Base-by-base conservation (phyloP, 352 stramenopile genomes). In the Blastocystis sp. region DNA sequence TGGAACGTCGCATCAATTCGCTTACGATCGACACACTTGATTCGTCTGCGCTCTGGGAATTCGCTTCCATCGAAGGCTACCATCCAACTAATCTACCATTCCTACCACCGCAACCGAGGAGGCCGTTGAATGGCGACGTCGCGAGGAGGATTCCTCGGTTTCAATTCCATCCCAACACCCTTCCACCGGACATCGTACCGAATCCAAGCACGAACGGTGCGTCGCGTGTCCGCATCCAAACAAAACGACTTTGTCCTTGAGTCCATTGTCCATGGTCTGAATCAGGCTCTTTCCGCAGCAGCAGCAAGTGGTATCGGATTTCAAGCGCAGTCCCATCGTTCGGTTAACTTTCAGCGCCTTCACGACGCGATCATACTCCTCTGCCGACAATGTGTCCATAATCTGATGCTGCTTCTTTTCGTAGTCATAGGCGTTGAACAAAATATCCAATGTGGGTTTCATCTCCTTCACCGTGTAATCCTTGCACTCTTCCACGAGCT, bases 171-270 rank as follows among this genome's bases (percentile, higher is more conserved):
- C 34, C 67, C 67, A 78, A 42, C 67, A 78, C 11, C 46, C 67
- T 9, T 57, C 16, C 18, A 78, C 67, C 14, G 67, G 67, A 78
- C 67, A 78, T 40, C 67, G 67, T n/a, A 56, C 38, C 4, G 21
- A 2, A 36, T 57, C 67, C 11, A 78, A 56, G 34, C 67, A 78
- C 4, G 21, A 46, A 32, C 46, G 67, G 34, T 78, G 67, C 32
- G 36, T 24, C 7, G 67, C 67, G 24, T 78, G 67, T 14, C 67
- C 67, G n/a, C 67, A 78, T 27, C 67, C 67, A 61, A 78, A 78
- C 24, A 78, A 46, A 0, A 51, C 44, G 27, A 78, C 44, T 36
- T 78, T n/a, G 36, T 78, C 67, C n/a, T 78, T 78, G 7, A 18
- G 21, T 4, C 67, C 67, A 59, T 78, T 78, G 16, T 78, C 67